phyloP scores from a whole-genome alignment of 176 grass and related monocot species.

The Ensete ventricosum region DNA sequence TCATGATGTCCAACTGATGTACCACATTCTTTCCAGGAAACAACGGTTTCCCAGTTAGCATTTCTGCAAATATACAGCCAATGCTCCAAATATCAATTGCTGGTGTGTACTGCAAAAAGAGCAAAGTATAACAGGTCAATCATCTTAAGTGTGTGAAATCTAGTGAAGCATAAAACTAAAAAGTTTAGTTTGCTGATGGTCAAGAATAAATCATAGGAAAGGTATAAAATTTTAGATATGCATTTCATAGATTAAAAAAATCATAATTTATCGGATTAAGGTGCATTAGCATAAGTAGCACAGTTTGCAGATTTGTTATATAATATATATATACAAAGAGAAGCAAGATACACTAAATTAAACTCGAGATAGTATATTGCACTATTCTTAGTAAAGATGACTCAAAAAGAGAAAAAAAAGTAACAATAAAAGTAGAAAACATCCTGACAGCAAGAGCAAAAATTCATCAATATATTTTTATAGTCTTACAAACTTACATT shows the following conservation, averaged over 20 bases:
- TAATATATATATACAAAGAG: too few relatives aligned
- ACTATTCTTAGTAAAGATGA: not conserved
- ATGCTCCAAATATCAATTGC: slow-evolving; percentile 24
- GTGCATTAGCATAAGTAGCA: not conserved
- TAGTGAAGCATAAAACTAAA: not conserved
- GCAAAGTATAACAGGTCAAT: not conserved
- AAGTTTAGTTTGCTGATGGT: too few relatives aligned
- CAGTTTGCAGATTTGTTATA: not conserved
- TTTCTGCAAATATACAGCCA: slow-evolving; percentile 87
- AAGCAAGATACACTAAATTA: too few relatives aligned
- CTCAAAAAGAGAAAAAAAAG: not conserved
- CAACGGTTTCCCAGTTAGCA: slow-evolving; percentile 86
- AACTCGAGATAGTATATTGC: too few relatives aligned
- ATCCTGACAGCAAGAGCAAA: not conserved
- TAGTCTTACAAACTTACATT: not conserved
- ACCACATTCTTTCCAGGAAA: slow-evolving; percentile 98
- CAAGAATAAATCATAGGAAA: too few relatives aligned
- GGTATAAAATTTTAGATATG: too few relatives aligned
- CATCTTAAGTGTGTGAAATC: too few relatives aligned
- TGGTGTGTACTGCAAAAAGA: slow-evolving; percentile 13
- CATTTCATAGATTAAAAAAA: too few relatives aligned
- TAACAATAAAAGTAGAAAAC: not conserved
- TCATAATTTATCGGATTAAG: too few relatives aligned
- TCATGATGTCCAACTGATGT: slow-evolving; percentile 90
- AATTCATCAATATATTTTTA: not conserved